A percentile compares a stretch with the other conserved stretches of the same genome.
Evolutionary conservation across 2,329 filamentous ascomycete genomes (phyloP).

Genomic region (Emmonsiellopsis sp.): DNA sequence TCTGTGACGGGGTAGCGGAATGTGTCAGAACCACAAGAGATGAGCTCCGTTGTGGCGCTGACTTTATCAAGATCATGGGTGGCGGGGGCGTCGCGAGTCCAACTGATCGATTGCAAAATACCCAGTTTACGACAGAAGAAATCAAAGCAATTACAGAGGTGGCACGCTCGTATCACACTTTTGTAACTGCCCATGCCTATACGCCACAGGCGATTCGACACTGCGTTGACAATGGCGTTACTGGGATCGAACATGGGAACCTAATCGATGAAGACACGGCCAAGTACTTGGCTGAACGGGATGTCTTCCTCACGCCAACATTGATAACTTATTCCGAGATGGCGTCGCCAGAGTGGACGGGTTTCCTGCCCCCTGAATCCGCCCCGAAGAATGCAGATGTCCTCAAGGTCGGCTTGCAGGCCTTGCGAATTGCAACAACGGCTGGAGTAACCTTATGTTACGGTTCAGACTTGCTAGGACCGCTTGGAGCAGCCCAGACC

Average conservation of each 20-base stretch:
- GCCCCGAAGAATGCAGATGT: conserved; percentile 44
- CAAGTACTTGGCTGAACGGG: conserved; percentile 40
- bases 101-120: conserved; percentile 43
- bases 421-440: conserved; percentile 40
- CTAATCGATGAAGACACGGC: conserved; percentile 37
- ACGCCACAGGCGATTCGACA: conserved; percentile 46
- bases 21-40: conserved; percentile 45
- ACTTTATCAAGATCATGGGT: conserved; percentile 56
- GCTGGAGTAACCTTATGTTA: conserved; percentile 49
- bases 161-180: conserved; percentile 41
- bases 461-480: conserved; percentile 46
- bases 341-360: conserved; percentile 27
- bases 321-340: conserved; percentile 44
- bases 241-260: conserved; percentile 47
- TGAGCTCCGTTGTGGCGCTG: conserved; percentile 46
- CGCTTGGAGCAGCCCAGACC: conserved; percentile 39
- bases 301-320: conserved; percentile 45
- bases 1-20: conserved; percentile 47
- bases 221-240: conserved; percentile 45
- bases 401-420: conserved; percentile 36
- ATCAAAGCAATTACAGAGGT: conserved; percentile 45
- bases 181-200: conserved; percentile 51
- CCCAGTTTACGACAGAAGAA: conserved; percentile 50
- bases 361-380: conserved; percentile 16
- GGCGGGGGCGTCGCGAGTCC: conserved; percentile 49